These are phyloP conservation scores for Ceratobasidium sp. DNA, from an alignment of 1,284 basidiomycete species.

Conservation along the genomic window DNA sequence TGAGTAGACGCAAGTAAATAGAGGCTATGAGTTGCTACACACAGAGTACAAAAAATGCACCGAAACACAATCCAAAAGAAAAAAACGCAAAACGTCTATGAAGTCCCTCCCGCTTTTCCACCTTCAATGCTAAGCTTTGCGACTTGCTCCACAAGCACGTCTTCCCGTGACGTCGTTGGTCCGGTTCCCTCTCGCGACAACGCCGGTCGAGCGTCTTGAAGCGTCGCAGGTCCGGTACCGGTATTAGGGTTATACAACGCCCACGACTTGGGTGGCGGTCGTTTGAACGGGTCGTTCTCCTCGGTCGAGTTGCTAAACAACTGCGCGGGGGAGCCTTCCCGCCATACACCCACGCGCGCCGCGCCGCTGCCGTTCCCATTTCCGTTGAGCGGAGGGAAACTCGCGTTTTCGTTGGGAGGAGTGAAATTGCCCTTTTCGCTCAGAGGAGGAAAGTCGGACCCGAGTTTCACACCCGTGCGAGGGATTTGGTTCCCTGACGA, in stretches of 20 bases:
- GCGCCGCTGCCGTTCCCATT: conserved; percentile 4
- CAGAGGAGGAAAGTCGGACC: conserved; percentile 22
- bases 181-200: too few species aligned
- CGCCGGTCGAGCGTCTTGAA: too few species aligned
- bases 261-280: conserved; percentile 28
- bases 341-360: conserved; percentile 15
- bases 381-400: background rate
- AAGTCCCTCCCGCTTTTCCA: background rate
- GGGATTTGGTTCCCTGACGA: conserved; percentile 29
- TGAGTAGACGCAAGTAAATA: background rate
- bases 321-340: conserved; percentile 12
- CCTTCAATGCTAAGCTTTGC: conserved; percentile 26
- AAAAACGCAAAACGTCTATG: conserved; percentile 29
- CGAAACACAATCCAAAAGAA: conserved; percentile 21
- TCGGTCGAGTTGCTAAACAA: conserved; percentile 8
- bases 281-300: conserved; percentile 1
- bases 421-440: conserved; percentile 5
- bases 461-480: conserved; percentile 14
- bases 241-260: conserved; percentile 24
- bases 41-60: conserved; percentile 34
- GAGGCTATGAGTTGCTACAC: conserved; percentile 30
- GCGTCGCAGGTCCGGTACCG: conserved; percentile 11
- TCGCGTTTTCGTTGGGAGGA: background rate
- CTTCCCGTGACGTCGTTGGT: background rate
- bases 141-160: conserved; percentile 26